phyloP scores from a whole-genome alignment of 306 rosid species.

The Parietaria judaica region DNA sequence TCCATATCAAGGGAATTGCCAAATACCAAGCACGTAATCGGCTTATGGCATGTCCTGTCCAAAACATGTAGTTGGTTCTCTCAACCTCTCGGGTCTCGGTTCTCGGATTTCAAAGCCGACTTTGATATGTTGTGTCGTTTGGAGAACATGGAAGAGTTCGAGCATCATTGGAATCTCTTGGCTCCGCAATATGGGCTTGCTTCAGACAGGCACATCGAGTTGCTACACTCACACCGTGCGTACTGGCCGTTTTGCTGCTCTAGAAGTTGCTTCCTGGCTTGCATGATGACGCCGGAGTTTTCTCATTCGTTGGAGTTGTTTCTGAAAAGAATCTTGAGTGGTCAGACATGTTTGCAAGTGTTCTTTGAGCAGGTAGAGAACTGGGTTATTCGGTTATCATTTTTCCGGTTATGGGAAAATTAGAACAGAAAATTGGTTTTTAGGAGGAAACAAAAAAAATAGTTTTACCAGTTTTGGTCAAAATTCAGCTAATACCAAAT shows the following conservation, averaged over 20 bases:
- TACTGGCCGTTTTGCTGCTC: conserved; percentile 42
- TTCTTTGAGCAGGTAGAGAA: conserved; percentile 49
- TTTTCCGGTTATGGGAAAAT: too few species aligned
- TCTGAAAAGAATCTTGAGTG: conserved; percentile 35
- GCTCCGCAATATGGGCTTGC: conserved; percentile 48
- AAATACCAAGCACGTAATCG: conserved; percentile 45
- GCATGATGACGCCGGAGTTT: conserved; percentile 45
- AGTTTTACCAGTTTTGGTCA: too few species aligned
- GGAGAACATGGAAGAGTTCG: conserved; percentile 51
- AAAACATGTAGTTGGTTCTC: conserved; percentile 59
- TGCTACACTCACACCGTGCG: conserved; percentile 37
- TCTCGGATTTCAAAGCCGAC: conserved; percentile 43
- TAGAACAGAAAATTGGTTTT: too few species aligned
- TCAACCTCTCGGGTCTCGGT: conserved; percentile 37
- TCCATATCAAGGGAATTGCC: conserved; percentile 49
- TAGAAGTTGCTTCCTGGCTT: conserved; percentile 45
- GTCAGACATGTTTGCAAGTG: conserved; percentile 38
- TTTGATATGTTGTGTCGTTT: conserved; percentile 48
- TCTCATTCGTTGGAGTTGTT: conserved; percentile 37
- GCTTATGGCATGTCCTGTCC: conserved; percentile 47
- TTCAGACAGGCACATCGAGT: conserved; percentile 44
- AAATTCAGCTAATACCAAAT: too few species aligned
- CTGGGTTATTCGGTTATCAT: too few species aligned
- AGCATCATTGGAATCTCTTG: conserved; percentile 50
- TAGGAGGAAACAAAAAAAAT: too few species aligned